These are phyloP conservation scores for Trichoderma atrobrunneum DNA, from an alignment of 2,329 filamentous ascomycete species.

Conservation along the genomic window DNA sequence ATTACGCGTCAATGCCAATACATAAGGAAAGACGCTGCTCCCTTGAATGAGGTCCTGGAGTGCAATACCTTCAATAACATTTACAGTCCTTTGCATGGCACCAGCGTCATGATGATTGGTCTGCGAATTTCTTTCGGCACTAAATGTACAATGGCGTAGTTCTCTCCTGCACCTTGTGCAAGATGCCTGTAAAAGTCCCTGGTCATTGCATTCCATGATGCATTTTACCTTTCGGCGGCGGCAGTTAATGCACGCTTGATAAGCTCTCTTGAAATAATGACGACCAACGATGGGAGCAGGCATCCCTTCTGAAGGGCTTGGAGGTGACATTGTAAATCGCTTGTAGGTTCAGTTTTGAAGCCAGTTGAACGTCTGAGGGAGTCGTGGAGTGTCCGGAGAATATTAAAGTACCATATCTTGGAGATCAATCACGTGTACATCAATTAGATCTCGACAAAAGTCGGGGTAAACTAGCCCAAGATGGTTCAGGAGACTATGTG, in stretches of 20 bases:
- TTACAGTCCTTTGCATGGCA: not conserved
- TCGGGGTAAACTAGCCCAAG: not conserved
- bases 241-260: not conserved
- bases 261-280: not conserved
- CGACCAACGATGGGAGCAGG: not conserved
- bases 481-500: not conserved
- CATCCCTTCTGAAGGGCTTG: not conserved
- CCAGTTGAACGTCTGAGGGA: not conserved
- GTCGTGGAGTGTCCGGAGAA: not conserved
- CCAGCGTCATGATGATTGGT: not conserved
- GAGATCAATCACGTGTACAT: not conserved
- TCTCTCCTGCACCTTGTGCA: not conserved
- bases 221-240: not conserved
- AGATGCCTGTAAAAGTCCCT: not conserved
- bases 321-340: not conserved
- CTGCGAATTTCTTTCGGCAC: not conserved
- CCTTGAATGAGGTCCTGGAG: not conserved
- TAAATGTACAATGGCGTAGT: not conserved
- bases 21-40: not conserved
- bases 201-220: not conserved
- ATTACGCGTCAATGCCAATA: not conserved
- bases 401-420: not conserved
- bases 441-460: not conserved
- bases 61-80: not conserved
- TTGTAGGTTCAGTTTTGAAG: not conserved